Conservation (phyloP, 495 filamentous ascomycete species). For the Penicillium longicatenatum region DNA sequence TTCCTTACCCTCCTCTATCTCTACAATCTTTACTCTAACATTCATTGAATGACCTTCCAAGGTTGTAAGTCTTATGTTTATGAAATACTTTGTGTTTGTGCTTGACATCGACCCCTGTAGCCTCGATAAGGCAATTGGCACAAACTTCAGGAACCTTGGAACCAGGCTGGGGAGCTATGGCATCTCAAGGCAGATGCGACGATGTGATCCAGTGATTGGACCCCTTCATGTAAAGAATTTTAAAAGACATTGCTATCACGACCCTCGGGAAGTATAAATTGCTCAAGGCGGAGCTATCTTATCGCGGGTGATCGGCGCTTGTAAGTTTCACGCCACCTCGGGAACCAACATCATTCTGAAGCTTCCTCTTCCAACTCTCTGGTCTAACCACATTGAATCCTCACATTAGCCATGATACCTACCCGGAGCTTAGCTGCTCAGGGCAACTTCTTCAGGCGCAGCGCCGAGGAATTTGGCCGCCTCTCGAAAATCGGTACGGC, state of each 20-base stretch:
- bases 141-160: not conserved
- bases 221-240: not conserved
- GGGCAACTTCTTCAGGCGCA: slow-evolving; percentile 62
- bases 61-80: not conserved
- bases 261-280: not conserved
- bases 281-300: slow-evolving; percentile 12
- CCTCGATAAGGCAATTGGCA: not conserved
- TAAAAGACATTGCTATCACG: not conserved
- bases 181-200: not conserved
- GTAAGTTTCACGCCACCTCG: slow-evolving; percentile 18
- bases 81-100: too few species aligned
- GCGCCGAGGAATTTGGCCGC: slow-evolving; percentile 65
- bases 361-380: slow-evolving; percentile 4
- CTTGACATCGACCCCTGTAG: not conserved
- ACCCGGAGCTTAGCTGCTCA: slow-evolving; percentile 50
- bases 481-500: slow-evolving; percentile 53
- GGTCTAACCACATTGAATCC: not conserved
- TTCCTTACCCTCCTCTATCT: not conserved
- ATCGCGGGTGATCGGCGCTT: slow-evolving; percentile 21
- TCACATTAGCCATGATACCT: slow-evolving; percentile 40
- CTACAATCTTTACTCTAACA: too few species aligned
- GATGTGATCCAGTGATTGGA: not conserved
- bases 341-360: slow-evolving; percentile 17
- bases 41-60: too few species aligned
- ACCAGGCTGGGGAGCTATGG: not conserved